phyloP scores from a whole-genome alignment of 2,329 filamentous ascomycete genomes.

The Cercospora sp. region DNA sequence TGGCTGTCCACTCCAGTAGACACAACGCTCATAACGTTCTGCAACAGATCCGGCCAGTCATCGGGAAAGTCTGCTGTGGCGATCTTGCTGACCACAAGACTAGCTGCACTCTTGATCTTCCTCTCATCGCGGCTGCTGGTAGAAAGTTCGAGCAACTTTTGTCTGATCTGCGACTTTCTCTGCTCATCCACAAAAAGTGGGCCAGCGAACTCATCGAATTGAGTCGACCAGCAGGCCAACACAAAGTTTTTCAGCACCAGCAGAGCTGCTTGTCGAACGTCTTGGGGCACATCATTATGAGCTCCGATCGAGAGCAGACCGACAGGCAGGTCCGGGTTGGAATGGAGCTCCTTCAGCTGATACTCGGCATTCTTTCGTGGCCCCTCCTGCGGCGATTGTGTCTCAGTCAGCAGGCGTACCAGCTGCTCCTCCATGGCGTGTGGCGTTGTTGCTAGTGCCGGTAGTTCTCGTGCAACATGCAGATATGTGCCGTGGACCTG shows the following conservation, averaged over 20 bases:
- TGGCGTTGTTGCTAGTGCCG: constrained; percentile 26
- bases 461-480: constrained; percentile 20
- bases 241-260: constrained; percentile 80
- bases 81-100: constrained; percentile 89
- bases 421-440: constrained; percentile 84
- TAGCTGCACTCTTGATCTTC: constrained; percentile 85
- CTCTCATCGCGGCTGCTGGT: constrained; percentile 72
- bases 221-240: constrained; percentile 76
- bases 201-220: constrained; percentile 69
- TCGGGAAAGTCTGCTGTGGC: constrained; percentile 91
- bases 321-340: constrained; percentile 70
- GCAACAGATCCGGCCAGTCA: constrained; percentile 87
- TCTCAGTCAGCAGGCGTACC: constrained; percentile 81
- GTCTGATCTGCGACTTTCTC: constrained; percentile 71
- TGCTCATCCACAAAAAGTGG: constrained; percentile 66
- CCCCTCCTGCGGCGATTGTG: constrained; percentile 72
- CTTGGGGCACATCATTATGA: constrained; percentile 69
- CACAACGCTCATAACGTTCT: constrained; percentile 74
- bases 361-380: constrained; percentile 84
- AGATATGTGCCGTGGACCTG: constrained; percentile 3
- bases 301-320: constrained; percentile 78
- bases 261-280: constrained; percentile 80
- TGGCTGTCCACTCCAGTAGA: constrained; percentile 73
- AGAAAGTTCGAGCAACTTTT: constrained; percentile 73
- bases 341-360: constrained; percentile 70